These are phyloP conservation scores for Cyberlindnera euphorbiiphila DNA, from an alignment of 805 yeast species.

Conservation along the genomic window DNA sequence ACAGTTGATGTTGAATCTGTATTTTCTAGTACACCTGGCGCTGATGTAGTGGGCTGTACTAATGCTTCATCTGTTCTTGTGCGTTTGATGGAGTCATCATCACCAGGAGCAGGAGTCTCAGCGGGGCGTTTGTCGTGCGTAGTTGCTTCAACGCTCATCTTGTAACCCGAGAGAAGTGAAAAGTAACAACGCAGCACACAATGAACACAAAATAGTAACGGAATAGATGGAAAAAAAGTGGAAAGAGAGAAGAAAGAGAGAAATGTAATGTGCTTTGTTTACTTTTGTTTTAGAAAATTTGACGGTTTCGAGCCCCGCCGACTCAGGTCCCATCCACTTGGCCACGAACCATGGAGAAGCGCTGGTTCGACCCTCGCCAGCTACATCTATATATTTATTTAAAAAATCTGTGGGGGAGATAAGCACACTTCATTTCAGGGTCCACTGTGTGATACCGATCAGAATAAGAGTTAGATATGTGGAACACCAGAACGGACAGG, in stretches of 20 bases:
- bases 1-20: constrained; percentile 3
- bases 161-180: too few relatives aligned
- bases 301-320: constrained; percentile 2
- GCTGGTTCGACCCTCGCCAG: neutral
- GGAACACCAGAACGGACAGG: too few relatives aligned
- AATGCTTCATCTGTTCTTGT: neutral
- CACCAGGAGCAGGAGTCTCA: neutral
- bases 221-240: too few relatives aligned
- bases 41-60: neutral
- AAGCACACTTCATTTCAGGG: too few relatives aligned
- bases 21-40: neutral
- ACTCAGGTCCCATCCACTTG: too few relatives aligned
- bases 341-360: neutral
- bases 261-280: neutral
- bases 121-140: constrained; percentile 4
- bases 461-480: too few relatives aligned
- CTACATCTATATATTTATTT: too few relatives aligned
- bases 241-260: neutral
- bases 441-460: too few relatives aligned
- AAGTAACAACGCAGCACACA: too few relatives aligned
- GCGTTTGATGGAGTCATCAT: constrained; percentile 2
- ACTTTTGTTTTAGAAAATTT: constrained; percentile 3
- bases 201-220: too few relatives aligned
- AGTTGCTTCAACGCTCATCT: neutral
- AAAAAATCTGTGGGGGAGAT: too few relatives aligned